These are phyloP conservation scores for Blastomyces gilchristii DNA, from an alignment of 2,329 filamentous ascomycete genomes.

Conservation along the genomic window DNA sequence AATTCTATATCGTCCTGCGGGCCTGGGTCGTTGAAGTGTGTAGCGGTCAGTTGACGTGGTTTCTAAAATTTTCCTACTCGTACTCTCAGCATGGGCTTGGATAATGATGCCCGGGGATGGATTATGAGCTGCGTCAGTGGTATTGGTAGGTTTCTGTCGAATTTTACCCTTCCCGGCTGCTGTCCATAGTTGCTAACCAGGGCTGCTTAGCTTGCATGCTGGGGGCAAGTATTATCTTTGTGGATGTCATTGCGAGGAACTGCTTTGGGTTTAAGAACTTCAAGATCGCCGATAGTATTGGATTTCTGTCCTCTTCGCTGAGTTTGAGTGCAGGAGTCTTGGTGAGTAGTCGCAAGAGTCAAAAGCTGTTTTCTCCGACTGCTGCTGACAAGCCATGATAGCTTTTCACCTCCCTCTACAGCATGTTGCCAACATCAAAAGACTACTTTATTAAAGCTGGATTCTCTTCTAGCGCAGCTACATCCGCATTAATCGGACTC, in stretches of 20 bases:
- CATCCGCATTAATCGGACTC: conserved; percentile 36
- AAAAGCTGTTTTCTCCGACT: neutral
- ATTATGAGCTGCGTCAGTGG: conserved; percentile 78
- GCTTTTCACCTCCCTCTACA: conserved; percentile 87
- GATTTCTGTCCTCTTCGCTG: conserved; percentile 75
- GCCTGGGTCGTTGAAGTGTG: neutral
- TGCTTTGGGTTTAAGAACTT: conserved; percentile 68
- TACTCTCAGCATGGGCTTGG: conserved; percentile 17
- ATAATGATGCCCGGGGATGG: conserved; percentile 87
- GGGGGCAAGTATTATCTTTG: conserved; percentile 74
- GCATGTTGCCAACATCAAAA: conserved; percentile 82
- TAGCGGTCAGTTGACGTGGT: neutral
- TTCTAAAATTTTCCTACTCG: neutral
- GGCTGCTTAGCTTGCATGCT: conserved; percentile 44
- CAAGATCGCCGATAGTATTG: conserved; percentile 77
- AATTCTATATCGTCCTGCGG: neutral
- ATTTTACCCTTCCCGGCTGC: neutral
- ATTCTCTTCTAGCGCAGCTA: conserved; percentile 56
- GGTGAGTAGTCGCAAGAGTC: conserved; percentile 47
- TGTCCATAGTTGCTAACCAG: neutral
- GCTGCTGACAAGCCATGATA: conserved; percentile 29
- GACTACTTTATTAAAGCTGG: conserved; percentile 62
- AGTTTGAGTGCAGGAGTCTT: conserved; percentile 94
- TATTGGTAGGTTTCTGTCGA: conserved; percentile 43
- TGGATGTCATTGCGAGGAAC: conserved; percentile 65